Percentiles rank a stretch among this genome's conserved stretches.
Conservation (phyloP, 2,329 filamentous ascomycete species). For the Aspergillus piperis region DNA sequence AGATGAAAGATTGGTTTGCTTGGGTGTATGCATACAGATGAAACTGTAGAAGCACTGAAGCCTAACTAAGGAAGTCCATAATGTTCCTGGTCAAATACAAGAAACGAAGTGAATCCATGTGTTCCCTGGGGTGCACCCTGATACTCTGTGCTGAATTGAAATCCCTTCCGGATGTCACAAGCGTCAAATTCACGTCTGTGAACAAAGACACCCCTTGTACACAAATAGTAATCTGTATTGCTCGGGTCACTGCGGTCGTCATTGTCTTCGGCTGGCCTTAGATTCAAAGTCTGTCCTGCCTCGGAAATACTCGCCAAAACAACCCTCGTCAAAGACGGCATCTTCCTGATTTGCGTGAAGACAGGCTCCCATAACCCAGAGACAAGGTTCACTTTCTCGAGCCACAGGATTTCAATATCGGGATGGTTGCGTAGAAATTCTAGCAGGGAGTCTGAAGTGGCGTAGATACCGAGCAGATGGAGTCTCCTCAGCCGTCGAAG, state of each 20-base stretch:
- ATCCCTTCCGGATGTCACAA: neutral
- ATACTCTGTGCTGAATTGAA: neutral
- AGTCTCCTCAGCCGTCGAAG: neutral
- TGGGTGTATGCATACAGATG: no score
- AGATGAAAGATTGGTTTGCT: no score
- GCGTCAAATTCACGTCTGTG: neutral
- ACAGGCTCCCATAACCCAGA: slow-evolving; percentile 1
- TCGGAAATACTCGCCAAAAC: neutral
- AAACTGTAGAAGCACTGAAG: neutral
- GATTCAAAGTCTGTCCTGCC: neutral
- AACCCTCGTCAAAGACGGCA: neutral
- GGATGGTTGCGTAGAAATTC: neutral
- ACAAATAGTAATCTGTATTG: neutral
- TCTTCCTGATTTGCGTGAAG: neutral
- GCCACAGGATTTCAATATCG: neutral
- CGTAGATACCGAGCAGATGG: slow-evolving; percentile 1
- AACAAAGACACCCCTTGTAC: neutral
- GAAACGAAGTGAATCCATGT: neutral
- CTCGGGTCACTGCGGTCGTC: neutral
- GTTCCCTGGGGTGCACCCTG: neutral
- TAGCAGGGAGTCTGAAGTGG: neutral
- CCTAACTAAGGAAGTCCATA: neutral
- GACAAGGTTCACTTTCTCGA: neutral
- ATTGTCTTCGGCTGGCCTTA: neutral
- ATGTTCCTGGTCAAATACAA: neutral